Base-by-base conservation (phyloP, 1,284 basidiomycete genomes). In the Trichosporon sp. region DNA sequence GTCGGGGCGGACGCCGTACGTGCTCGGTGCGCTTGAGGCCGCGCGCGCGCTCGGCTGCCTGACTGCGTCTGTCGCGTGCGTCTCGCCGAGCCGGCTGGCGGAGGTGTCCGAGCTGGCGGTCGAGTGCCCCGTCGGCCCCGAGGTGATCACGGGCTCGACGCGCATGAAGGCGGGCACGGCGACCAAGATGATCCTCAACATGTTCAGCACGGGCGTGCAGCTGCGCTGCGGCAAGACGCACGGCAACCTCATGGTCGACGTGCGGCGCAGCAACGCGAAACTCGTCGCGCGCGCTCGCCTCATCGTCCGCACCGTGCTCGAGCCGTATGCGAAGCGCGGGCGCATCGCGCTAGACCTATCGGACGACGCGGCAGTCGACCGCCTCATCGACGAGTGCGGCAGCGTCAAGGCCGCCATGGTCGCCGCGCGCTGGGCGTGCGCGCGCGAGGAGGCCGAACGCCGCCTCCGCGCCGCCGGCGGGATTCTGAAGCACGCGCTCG, bases 101-200 rank as follows among this genome's bases (percentile, higher is more conserved):
- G 62, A 38, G 7, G 62, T 47, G 12, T 65, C 53, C 32, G 69
- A 72, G 8, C 32, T 67, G n/a, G 64, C 66, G 27, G 69, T 75
- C 62, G 74, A 75, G 62, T 75, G 74, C 27, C 67, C 68, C 42
- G 72, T 73, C 34, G 74, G 74, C 0, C 51, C 68, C 21, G 74
- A 75, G 66, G 74, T 72, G 23, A 72, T 75, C 13, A 73, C 74
- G 18, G 74, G 74, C 11, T 69, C 67, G 53, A 75, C 74, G 23
- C 35, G 74, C 58, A 72, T 75, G 70, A 75, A 75, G 70, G 60
- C 58, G 21, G 74, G 72, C 1, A 75, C 70, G 21, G 74, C 74
- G 35, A 65, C 67, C 25, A 75, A 75, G 68, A 72, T 75, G 74
- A 68, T 75, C 12, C 70, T 75, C 34, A 75, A 75, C 65, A 75